Base-by-base conservation (phyloP, 441 rosid genomes). In the Pelargonium fulgidum region DNA sequence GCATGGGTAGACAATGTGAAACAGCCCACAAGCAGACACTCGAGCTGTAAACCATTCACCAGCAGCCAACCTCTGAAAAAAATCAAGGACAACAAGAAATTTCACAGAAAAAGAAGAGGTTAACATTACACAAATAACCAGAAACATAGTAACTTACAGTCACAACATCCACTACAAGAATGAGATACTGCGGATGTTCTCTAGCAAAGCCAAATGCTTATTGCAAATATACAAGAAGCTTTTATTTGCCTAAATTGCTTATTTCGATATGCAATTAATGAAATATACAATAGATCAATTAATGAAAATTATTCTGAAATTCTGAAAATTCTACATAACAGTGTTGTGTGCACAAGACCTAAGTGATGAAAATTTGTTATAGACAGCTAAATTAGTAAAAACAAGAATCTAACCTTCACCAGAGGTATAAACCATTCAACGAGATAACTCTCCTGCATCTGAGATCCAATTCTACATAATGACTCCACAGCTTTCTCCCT, bases 31-130 rank as follows among this genome's bases (percentile, higher is more conserved):
- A 0, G 97, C 81, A 0, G 97, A 93, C 80, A 93, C 96, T 66
- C 97, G 84, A 67, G 98, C 96, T n/a, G 97, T 89, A 81, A 93
- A 93, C 98, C 98, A 93, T 75, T 91, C 96, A 20, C 95, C 97
- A 59, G 85, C 84, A 6, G 96, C 97, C 70, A 93, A 72, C 72
- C 99, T 87, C 99, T 89, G 81, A 64, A 73, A 10, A 48, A 24
- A 24, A 24, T 2, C 29, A 2, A 24, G 29, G 29, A 24, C 29
- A 24, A 24, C 29, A 24, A 24, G 29, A 24, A 24, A 24, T 24
- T 24, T 24, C 29, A 24, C 29, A 24, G 29, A 24, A 24, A 24
- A 24, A 24, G 69, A 33, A 33, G 0, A 4, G 3, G 7, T 33
- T 12, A 3, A 50, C 58, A 52, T 6, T n/a, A 52, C 19, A 52